These are phyloP conservation scores for Annulohypoxylon stygium DNA, from an alignment of 495 filamentous ascomycete species.

Conservation along the genomic window DNA sequence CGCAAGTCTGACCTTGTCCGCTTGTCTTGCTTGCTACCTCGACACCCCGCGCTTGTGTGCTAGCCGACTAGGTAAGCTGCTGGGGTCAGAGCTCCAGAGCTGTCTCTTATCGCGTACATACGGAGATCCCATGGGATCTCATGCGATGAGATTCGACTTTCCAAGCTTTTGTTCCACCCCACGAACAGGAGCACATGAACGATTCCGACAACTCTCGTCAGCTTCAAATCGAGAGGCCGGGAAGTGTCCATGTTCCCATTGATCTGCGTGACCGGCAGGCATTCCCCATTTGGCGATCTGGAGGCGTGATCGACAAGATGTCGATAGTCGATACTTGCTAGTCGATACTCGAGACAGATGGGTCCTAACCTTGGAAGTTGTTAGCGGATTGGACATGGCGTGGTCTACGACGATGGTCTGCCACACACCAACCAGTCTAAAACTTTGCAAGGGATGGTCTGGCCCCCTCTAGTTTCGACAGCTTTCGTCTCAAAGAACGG, in stretches of 20 bases:
- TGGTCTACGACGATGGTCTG: conserved; percentile 33
- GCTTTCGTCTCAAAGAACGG: conserved; percentile 35
- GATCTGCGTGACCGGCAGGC: conserved; percentile 28
- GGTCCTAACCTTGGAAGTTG: conserved; percentile 24
- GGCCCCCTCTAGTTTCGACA: conserved; percentile 42
- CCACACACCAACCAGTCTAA: conserved; percentile 45
- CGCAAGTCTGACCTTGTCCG: conserved; percentile 41
- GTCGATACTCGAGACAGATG: conserved; percentile 44
- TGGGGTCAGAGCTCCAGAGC: conserved; percentile 19
- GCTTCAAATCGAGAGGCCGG: conserved; percentile 23
- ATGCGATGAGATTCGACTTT: conserved; percentile 26
- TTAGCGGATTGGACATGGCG: conserved; percentile 17
- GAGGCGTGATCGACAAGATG: conserved; percentile 42
- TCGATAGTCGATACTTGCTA: background rate
- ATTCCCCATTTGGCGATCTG: conserved; percentile 25
- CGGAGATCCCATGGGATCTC: conserved; percentile 27
- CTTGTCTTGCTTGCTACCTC: conserved; percentile 10
- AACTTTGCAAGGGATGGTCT: conserved; percentile 39
- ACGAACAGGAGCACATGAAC: conserved; percentile 11
- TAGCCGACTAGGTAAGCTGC: background rate
- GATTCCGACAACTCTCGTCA: conserved; percentile 22
- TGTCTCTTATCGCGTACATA: conserved; percentile 40
- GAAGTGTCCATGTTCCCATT: conserved; percentile 12
- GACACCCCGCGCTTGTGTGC: conserved; percentile 26
- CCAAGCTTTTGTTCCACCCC: conserved; percentile 20